Evolutionary conservation across 495 filamentous ascomycete species (phyloP), one percentile per base, ranked within the genome.

Genomic region (Penicillium paradoxum): DNA sequence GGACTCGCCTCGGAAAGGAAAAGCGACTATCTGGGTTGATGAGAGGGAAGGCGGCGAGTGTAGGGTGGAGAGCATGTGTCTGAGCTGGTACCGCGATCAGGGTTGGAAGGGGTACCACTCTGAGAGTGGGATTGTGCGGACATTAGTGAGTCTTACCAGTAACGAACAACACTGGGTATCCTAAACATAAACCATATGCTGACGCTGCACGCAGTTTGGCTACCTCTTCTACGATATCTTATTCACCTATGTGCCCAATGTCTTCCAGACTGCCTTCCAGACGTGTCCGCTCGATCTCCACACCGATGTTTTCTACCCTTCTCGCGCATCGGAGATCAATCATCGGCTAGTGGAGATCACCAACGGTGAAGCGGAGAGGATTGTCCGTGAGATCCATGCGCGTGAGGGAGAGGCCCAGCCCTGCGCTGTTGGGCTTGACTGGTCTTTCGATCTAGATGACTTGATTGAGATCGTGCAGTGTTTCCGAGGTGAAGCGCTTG

Each of bases 41-140:
- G 84, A 84, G 55, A 62, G 74, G 2, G 83, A 84, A 64, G 80
- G 78, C 33, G 82, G 77, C 17, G 84, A 95, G 69, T 92, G 90
- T 61, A 73, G 79, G 62, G 89, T 97, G 11, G 93, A 98, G 71
- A 87, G 76, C 42, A 95, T 98, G 91, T 97, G 91, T 65, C 76
- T 98, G 38, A 89, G 82, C 40, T 78, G 82, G 73, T 98, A 97
- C 68, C 82, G 87, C 32, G 77, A 78, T 22, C 79, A 87, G 47
- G 91, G 90, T 7, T 97, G 88, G 87, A 95, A 96, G 64, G 93
- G 93, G 13, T 96, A 91, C 63, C 93, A 98, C 69, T 82, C 83
- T 24, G 93, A 98, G 71, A 89, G 89, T 22, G 88, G 91, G 6
- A 89, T 98, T 63, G 71, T 97, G 21, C 81, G 91, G 36, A 98